Evolutionary conservation across 2,329 filamentous ascomycete genomes (phyloP), one percentile per base, ranked within the genome.

Genomic region (Fulvia fulva): DNA sequence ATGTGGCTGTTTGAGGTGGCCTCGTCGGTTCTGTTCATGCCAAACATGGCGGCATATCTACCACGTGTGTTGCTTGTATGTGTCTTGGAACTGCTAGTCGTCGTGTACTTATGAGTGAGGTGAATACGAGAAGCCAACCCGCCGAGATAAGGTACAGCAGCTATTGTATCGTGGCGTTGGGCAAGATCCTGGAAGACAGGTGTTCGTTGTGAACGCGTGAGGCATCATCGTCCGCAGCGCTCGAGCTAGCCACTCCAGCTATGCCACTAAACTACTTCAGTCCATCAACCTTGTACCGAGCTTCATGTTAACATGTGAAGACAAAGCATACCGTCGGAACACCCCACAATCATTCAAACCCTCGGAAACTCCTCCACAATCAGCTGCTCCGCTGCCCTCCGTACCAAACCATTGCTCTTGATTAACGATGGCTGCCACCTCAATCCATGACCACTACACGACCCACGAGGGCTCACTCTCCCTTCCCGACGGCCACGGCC

Each of bases 381-480:
- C n/a, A n/a, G n/a, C n/a, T n/a, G n/a, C 14, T 47, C 3, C 44
- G 21, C 44, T 9, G 21, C 44, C 23, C 44, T 23, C 25, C 21
- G 21, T 3, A 47, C 9, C 44, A 14, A 30, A 6, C 28, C 28
- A 30, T 30, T 11, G 11, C 28, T 30, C 28, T 6, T 11, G 12
- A 7, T 32, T 32, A 8, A 41, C 37, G 19, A 41, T 32, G n/a
- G n/a, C 55, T n/a, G n/a, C 52, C 44, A 60, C 6, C 46, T 58
- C 58, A 50, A 46, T 58, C 28, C 45, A 56, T 21, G 34, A 60
- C 9, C 41, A 60, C 43, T 53, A 61, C 19, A 59, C 60, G 5
- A 78, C 75, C 30, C 75, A 78, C 69, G 83, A 85, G 73, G 78
- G 79, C 57, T 79, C 72, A 61, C 78, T 83, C 68, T 76, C 72